Base-by-base conservation (phyloP, 164 flowering plant species). In the Liriodendron chinense region DNA sequence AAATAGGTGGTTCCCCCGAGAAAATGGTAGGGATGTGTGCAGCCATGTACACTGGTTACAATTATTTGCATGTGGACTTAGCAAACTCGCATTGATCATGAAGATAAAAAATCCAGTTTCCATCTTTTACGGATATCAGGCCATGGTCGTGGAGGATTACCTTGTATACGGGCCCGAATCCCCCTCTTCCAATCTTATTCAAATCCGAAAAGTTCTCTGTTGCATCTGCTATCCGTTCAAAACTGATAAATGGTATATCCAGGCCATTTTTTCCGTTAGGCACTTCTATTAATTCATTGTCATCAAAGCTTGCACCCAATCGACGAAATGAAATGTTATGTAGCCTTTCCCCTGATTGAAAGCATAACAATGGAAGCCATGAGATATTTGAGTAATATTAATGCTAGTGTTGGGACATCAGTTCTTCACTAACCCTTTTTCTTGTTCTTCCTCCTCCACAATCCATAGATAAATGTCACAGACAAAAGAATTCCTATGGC, bases 101-200 rank as follows among this genome's bases (percentile, higher is more conserved):
- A 10, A 53, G 59, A 53, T 9, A 53, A 53, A 34, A 34, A 34
- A 34, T 34, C 43, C 43, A 34, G 43, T 34, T 34, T 28, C 6
- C 43, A 34, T 34, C 43, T 34, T 34, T 34, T 34, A 34, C 1
- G 43, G 6, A 34, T 34, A 34, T 34, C 43, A 34, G 43, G 43
- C 43, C 43, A 34, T 34, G 43, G 43, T 34, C 6, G 43, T 34
- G 6, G 43, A 34, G 4, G 16, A 26, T 25, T 16, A 53, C 65
- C 73, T 56, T 71, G 64, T 71, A 71, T 10, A 71, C 73, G 25
- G 65, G 73, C 24, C 73, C 63, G 24, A 53, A 71, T 5, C 73
- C 73, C 22, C 73, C 73, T 57, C 53, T 50, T 71, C 73, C 73
- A 2, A 71, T 65, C 64, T 53, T 71, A 56, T 71, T 71, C 23